Evolutionary conservation across 2,329 filamentous ascomycete species (phyloP).

Genomic region (Calonectria ilicicola): DNA sequence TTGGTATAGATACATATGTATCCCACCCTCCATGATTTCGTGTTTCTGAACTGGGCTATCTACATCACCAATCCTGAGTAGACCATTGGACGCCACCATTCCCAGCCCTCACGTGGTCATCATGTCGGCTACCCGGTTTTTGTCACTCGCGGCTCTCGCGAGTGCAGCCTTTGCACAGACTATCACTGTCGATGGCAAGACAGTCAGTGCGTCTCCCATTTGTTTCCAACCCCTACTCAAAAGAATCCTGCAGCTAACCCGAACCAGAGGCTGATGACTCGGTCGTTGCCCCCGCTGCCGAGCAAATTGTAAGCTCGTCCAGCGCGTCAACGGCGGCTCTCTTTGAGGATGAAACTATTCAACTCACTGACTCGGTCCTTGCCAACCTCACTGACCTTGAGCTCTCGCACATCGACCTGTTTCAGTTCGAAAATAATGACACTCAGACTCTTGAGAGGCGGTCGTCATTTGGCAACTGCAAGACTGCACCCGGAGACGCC

Average conservation of each 20-base stretch:
- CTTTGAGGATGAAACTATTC: slow-evolving; percentile 41
- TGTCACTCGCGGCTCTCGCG: slow-evolving; percentile 30
- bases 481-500: slow-evolving; percentile 44
- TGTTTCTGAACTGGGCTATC: slow-evolving; percentile 12
- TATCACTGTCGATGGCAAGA: slow-evolving; percentile 38
- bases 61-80: slow-evolving; percentile 1
- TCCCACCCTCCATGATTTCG: slow-evolving; percentile 9
- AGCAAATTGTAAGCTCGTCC: slow-evolving; percentile 22
- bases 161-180: slow-evolving; percentile 39
- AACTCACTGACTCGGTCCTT: slow-evolving; percentile 50
- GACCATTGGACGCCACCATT: slow-evolving; percentile 2
- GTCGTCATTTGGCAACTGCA: slow-evolving; percentile 38
- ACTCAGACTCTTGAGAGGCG: slow-evolving; percentile 11
- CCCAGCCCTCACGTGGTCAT: slow-evolving; percentile 12
- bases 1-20: slow-evolving; percentile 23
- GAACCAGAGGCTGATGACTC: slow-evolving; percentile 28
- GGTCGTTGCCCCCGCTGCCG: slow-evolving; percentile 38
- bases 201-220: slow-evolving; percentile 34
- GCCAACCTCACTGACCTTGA: slow-evolving; percentile 45
- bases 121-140: slow-evolving; percentile 29
- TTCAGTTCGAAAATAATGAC: slow-evolving; percentile 44
- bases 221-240: background rate
- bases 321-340: slow-evolving; percentile 24
- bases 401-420: slow-evolving; percentile 46
- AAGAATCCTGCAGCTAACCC: background rate